Evolutionary conservation across 225 moss, liverwort and hornwort genomes (phyloP).

Genomic region (Physcomitrium patens): DNA sequence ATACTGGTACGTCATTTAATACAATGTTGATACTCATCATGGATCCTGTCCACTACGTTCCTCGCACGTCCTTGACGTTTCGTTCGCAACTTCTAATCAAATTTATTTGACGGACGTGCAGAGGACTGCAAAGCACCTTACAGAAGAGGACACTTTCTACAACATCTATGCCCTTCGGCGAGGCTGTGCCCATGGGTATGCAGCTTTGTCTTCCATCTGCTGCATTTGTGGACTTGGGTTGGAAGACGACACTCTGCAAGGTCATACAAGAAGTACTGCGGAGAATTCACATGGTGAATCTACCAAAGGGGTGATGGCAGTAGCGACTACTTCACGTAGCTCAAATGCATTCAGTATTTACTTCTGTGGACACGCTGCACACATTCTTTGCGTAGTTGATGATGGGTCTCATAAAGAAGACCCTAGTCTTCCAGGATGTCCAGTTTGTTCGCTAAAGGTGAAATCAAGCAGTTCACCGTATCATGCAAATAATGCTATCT

Average conservation of each 20-base stretch:
- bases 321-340: constrained; percentile 35
- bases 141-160: constrained; percentile 89
- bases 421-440: constrained; percentile 42
- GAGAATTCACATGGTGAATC: constrained; percentile 47
- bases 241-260: constrained; percentile 50
- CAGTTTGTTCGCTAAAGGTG: constrained; percentile 59
- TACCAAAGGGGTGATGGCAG: constrained; percentile 18
- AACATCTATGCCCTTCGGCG: constrained; percentile 81
- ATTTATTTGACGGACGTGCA: constrained; percentile 45
- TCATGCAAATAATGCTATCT: constrained; percentile 36
- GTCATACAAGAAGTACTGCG: constrained; percentile 16
- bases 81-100: constrained; percentile 23
- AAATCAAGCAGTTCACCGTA: constrained; percentile 42
- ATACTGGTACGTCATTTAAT: constrained; percentile 71
- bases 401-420: constrained; percentile 40
- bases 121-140: constrained; percentile 92
- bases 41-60: constrained; percentile 14
- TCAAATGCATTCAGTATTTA: constrained; percentile 67
- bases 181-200: constrained; percentile 73
- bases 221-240: constrained; percentile 76
- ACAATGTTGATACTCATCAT: constrained; percentile 7
- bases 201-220: constrained; percentile 66
- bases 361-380: constrained; percentile 92
- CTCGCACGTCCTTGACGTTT: constrained; percentile 3
- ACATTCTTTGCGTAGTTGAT: constrained; percentile 49